Evolutionary conservation across 805 yeast genomes (phyloP).

Genomic region (Ogataea populi-albae): DNA sequence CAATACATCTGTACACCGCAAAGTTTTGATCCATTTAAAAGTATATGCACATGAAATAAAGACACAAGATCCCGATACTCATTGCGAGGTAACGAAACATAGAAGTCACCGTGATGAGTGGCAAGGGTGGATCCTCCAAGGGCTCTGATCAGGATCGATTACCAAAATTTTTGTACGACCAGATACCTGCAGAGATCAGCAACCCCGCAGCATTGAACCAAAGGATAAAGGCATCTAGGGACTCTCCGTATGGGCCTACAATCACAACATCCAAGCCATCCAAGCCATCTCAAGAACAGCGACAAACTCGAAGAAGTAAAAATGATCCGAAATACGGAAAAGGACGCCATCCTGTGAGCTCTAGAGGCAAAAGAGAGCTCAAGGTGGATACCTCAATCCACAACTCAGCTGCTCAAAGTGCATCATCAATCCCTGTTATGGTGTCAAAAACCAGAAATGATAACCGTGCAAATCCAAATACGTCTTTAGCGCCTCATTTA

Average conservation of each 20-base stretch:
- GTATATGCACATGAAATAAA: no score
- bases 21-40: no score
- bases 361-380: slow-evolving; percentile 6
- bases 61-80: no score
- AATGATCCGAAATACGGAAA: background rate
- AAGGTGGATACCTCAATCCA: slow-evolving; percentile 22
- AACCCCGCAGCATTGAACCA: slow-evolving; percentile 24
- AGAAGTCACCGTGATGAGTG: no score
- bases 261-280: slow-evolving; percentile 2
- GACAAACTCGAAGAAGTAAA: background rate
- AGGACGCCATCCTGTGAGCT: no score
- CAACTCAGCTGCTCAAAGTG: slow-evolving; percentile 4
- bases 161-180: slow-evolving; percentile 30
- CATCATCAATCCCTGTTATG: slow-evolving; percentile 19
- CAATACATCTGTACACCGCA: no score
- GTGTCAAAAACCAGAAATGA: slow-evolving; percentile 8
- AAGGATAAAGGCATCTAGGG: slow-evolving; percentile 17
- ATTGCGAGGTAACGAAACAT: no score
- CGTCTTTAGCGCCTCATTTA: background rate
- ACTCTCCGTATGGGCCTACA: slow-evolving; percentile 27
- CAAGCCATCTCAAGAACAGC: slow-evolving; percentile 3
- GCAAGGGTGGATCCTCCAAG: no score
- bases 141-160: slow-evolving; percentile 15
- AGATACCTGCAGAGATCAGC: slow-evolving; percentile 29
- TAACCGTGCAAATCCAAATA: background rate